Evolutionary conservation across 345 rosid species (phyloP).

Genomic region (Citrus mangshanensis): DNA sequence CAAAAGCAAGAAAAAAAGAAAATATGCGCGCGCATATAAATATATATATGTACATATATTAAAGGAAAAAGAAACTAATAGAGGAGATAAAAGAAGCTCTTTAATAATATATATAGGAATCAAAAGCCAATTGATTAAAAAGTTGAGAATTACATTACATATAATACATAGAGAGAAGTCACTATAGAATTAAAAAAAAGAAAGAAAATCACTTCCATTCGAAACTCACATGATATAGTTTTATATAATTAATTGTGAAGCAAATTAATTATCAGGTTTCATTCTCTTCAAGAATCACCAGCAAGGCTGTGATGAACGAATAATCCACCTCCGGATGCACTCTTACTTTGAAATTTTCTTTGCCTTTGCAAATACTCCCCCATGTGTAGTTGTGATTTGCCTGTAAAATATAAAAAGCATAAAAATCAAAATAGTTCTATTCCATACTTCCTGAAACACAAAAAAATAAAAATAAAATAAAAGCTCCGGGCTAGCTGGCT

Average conservation of each 20-base stretch:
- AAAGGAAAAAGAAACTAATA: no score
- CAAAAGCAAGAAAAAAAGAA: no score
- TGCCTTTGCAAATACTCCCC: conserved; percentile 66
- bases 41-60: no score
- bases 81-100: no score
- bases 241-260: not conserved
- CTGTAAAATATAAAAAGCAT: conserved; percentile 9
- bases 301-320: conserved; percentile 62
- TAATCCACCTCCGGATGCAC: conserved; percentile 79
- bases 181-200: not conserved
- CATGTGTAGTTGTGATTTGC: conserved; percentile 54
- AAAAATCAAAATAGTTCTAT: no score
- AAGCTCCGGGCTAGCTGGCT: not conserved
- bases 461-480: no score
- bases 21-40: no score
- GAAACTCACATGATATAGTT: not conserved
- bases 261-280: conserved; percentile 24
- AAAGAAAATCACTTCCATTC: not conserved
- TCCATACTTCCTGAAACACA: not conserved
- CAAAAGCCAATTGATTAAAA: no score
- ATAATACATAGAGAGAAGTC: not conserved
- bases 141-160: not conserved
- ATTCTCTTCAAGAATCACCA: conserved; percentile 57
- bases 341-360: conserved; percentile 51
- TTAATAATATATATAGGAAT: no score